Evolutionary conservation across 441 rosid genomes (phyloP).

Genomic region (Euphorbia schlechtendalii): DNA sequence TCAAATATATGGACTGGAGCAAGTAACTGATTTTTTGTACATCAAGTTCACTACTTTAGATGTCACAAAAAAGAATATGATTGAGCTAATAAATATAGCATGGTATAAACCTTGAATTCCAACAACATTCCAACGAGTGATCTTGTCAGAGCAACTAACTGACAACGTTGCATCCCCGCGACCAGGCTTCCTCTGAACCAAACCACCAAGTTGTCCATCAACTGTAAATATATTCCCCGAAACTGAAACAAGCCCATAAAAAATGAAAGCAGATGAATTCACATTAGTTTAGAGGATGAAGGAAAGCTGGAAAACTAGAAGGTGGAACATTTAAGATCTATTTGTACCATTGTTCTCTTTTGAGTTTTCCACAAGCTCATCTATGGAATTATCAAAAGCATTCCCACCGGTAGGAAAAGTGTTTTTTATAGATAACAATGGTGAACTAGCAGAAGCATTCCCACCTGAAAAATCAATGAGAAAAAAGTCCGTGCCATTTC

Average conservation of each 20-base stretch:
- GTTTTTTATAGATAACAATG: constrained; percentile 27
- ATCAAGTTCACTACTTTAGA: neutral
- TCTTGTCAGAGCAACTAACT: constrained; percentile 89
- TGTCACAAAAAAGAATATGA: neutral
- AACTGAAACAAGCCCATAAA: too few species aligned
- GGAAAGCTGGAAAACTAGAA: constrained; percentile 6
- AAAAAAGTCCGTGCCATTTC: neutral
- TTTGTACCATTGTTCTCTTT: constrained; percentile 20
- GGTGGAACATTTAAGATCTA: constrained; percentile 13
- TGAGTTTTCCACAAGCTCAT: constrained; percentile 14
- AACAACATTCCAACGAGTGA: constrained; percentile 82
- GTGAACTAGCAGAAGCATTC: constrained; percentile 41
- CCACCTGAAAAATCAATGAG: constrained; percentile 50
- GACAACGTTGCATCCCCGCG: constrained; percentile 88
- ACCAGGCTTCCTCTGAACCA: constrained; percentile 90
- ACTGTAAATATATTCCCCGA: constrained; percentile 27
- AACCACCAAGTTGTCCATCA: constrained; percentile 30
- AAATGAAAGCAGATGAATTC: neutral
- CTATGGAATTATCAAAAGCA: constrained; percentile 12
- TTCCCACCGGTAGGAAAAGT: constrained; percentile 25
- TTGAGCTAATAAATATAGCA: neutral
- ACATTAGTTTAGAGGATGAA: neutral
- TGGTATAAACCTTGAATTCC: constrained; percentile 77
- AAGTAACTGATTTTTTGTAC: too few species aligned
- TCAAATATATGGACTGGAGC: neutral